A percentile compares a stretch with the other conserved stretches of the same genome.
Evolutionary conservation across 2,329 filamentous ascomycete genomes (phyloP).

Genomic region (Emmonsiellopsis sp.): DNA sequence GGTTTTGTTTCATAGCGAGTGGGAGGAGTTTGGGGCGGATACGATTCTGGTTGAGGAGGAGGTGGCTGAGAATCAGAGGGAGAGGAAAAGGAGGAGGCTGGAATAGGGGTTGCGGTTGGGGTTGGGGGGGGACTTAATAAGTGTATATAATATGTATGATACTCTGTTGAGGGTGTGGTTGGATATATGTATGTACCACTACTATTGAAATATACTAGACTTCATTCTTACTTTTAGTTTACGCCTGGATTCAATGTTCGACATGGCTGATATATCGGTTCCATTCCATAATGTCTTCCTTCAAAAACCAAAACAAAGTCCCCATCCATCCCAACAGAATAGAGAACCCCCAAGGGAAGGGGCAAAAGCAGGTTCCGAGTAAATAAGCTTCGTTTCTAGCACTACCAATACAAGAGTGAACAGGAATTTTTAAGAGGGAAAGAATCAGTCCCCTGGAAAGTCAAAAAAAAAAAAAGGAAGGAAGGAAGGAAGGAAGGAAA

Average conservation of each 20-base stretch:
- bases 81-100: slow-evolving; percentile 22
- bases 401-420: background rate
- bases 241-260: too few relatives aligned
- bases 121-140: too few relatives aligned
- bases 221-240: too few relatives aligned
- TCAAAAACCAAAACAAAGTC: too few relatives aligned
- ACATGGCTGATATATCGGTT: too few relatives aligned
- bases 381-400: background rate
- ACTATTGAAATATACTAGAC: too few relatives aligned
- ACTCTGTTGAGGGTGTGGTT: background rate
- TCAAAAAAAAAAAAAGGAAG: background rate
- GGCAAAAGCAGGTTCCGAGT: background rate
- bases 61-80: slow-evolving; percentile 17
- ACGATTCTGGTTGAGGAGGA: slow-evolving; percentile 20
- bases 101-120: background rate
- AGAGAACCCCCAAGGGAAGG: background rate
- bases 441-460: background rate
- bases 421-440: background rate
- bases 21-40: slow-evolving; percentile 37
- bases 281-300: too few relatives aligned
- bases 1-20: slow-evolving; percentile 38
- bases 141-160: background rate
- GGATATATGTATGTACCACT: too few relatives aligned
- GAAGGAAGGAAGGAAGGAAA: background rate
- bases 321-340: background rate